Percentiles rank a stretch among this genome's conserved stretches.
These are phyloP conservation scores for Oehlia diaphana DNA, from an alignment of 192 early-diverging fungal genomes.

Conservation along the genomic window DNA sequence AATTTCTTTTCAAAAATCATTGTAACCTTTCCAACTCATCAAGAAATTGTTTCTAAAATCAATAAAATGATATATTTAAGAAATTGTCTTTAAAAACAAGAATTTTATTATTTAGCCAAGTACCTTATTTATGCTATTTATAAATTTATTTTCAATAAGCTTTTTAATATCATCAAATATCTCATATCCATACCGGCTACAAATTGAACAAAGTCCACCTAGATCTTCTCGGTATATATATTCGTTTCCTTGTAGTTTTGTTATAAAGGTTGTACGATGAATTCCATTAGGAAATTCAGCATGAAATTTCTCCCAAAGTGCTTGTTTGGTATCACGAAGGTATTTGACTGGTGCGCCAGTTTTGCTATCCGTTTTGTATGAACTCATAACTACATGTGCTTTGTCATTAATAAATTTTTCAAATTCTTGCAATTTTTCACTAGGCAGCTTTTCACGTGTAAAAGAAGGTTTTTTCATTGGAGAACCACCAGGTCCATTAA, in stretches of 20 bases:
- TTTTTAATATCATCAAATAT: no score
- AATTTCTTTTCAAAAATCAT: background rate
- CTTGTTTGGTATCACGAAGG: background rate
- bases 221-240: background rate
- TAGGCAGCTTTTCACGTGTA: background rate
- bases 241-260: background rate
- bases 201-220: background rate
- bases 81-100: no score
- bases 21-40: background rate
- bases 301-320: background rate
- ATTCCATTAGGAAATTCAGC: background rate
- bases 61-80: background rate
- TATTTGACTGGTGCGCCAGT: background rate
- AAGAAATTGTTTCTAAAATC: constrained; percentile 1
- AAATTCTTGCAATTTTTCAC: background rate
- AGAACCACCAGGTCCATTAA: background rate
- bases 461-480: background rate
- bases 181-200: no score
- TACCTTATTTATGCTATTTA: background rate
- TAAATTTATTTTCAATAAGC: background rate
- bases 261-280: background rate
- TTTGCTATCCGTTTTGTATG: background rate
- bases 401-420: background rate
- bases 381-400: background rate
- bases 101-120: no score